These are phyloP conservation scores for Fusarium lyarnte DNA, from an alignment of 2,329 filamentous ascomycete genomes.

Conservation along the genomic window DNA sequence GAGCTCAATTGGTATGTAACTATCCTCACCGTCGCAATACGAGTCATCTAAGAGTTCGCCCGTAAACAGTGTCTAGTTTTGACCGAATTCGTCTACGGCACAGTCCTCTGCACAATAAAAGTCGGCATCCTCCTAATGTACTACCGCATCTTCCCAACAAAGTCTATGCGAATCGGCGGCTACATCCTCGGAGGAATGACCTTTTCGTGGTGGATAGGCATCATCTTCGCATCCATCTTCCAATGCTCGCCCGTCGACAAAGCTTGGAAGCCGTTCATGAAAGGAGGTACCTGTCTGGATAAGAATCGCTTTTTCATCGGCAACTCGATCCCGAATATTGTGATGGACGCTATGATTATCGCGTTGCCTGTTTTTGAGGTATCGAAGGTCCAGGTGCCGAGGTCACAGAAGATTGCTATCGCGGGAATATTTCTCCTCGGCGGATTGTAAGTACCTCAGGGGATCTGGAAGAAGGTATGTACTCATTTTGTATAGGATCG, in stretches of 20 bases:
- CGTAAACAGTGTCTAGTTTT: not conserved
- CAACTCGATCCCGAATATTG: conserved; percentile 5
- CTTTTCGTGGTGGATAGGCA: not conserved
- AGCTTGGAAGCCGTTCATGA: conserved; percentile 9
- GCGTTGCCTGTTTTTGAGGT: not conserved
- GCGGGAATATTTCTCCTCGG: not conserved
- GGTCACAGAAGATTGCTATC: not conserved
- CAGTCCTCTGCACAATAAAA: conserved; percentile 1
- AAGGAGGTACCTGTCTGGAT: not conserved
- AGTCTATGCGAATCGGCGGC: not conserved
- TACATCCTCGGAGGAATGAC: not conserved
- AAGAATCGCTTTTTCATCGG: conserved; percentile 2
- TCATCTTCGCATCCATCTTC: conserved; percentile 2
- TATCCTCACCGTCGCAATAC: fast-evolving
- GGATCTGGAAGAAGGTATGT: fast-evolving
- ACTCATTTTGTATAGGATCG: fast-evolving
- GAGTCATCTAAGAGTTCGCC: fast-evolving
- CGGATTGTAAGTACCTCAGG: not conserved
- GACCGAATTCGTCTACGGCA: conserved; percentile 1
- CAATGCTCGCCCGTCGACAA: conserved; percentile 1
- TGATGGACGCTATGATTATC: conserved; percentile 7
- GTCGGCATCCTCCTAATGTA: not conserved
- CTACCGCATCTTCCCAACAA: conserved; percentile 3
- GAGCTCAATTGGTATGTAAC: not conserved
- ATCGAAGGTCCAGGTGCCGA: not conserved